Conservation (phyloP, 2,329 filamentous ascomycete species). For the Aschersonia sp. region DNA sequence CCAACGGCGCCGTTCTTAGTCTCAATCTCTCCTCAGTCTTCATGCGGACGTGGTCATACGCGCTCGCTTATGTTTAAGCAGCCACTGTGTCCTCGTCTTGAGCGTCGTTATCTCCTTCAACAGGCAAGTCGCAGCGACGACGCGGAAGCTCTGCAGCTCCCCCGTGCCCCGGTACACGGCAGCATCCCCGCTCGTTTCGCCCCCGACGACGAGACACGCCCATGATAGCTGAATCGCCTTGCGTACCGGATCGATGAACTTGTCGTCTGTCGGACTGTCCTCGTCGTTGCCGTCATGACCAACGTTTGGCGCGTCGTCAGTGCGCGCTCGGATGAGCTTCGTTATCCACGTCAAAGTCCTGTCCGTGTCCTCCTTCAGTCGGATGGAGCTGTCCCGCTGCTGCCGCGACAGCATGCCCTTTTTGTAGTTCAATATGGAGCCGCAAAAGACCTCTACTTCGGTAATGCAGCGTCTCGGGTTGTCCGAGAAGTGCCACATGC, state of each 20-base stretch:
- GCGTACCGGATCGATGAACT: not conserved
- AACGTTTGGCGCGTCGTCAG: not conserved
- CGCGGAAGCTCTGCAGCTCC: constrained; percentile 19
- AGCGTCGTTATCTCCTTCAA: constrained; percentile 11
- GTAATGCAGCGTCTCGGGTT: constrained; percentile 27
- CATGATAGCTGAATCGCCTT: constrained; percentile 17
- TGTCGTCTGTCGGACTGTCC: not conserved
- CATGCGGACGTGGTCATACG: no score
- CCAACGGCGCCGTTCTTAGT: no score
- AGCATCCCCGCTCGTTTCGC: not conserved
- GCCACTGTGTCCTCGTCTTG: not conserved
- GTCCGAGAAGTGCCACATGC: constrained; percentile 30
- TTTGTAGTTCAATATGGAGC: constrained; percentile 35
- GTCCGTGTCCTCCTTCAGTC: constrained; percentile 37
- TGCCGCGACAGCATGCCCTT: constrained; percentile 31
- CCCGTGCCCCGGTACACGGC: constrained; percentile 5
- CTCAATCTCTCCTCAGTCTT: no score
- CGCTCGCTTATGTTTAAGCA: not conserved
- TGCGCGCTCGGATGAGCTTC: constrained; percentile 13
- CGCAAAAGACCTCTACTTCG: constrained; percentile 41
- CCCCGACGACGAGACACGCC: constrained; percentile 18
- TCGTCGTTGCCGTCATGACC: constrained; percentile 1
- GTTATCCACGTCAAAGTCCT: constrained; percentile 27
- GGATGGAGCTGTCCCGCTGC: constrained; percentile 35
- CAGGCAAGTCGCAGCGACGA: constrained; percentile 22